Conservation (phyloP, 352 stramenopile species). For the Achlya hypogyna region DNA sequence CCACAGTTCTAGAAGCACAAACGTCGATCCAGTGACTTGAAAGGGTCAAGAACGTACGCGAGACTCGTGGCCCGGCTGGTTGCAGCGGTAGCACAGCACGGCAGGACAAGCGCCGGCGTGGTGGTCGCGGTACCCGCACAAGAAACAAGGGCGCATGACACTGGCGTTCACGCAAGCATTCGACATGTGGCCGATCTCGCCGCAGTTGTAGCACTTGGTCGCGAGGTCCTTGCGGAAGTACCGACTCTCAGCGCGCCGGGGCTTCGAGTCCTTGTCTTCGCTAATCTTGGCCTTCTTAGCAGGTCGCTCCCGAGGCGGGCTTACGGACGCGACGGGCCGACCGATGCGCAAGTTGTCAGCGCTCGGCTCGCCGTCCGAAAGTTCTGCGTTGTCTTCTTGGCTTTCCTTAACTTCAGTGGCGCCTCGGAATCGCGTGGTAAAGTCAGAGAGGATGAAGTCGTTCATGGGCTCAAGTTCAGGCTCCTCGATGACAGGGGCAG, state of each 20-base stretch:
- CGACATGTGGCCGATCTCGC: conserved; percentile 67
- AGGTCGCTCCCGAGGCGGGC: not conserved
- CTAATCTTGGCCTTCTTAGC: not conserved
- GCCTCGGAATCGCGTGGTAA: conserved; percentile 58
- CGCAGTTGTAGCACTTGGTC: conserved; percentile 81
- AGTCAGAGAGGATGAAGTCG: conserved; percentile 77
- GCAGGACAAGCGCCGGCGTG: conserved; percentile 57
- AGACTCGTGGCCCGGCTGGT: conserved; percentile 58
- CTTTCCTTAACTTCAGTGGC: conserved; percentile 33
- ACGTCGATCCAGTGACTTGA: not conserved
- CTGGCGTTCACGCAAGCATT: conserved; percentile 66
- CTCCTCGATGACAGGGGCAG: conserved; percentile 2
- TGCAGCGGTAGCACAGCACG: conserved; percentile 52
- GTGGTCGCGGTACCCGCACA: conserved; percentile 65
- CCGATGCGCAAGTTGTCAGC: not conserved
- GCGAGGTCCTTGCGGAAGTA: conserved; percentile 77
- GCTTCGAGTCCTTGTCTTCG: conserved; percentile 19
- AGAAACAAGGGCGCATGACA: conserved; percentile 51
- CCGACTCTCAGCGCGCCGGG: conserved; percentile 45
- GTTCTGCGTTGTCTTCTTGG: conserved; percentile 8
- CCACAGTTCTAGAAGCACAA: conserved; percentile 34
- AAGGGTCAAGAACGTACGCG: conserved; percentile 24
- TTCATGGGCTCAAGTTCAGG: conserved; percentile 63
- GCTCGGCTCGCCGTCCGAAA: conserved; percentile 24
- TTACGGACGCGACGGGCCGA: not conserved